These are phyloP conservation scores for Alloascoidea hylecoeti DNA, from an alignment of 805 yeast species.

Conservation along the genomic window DNA sequence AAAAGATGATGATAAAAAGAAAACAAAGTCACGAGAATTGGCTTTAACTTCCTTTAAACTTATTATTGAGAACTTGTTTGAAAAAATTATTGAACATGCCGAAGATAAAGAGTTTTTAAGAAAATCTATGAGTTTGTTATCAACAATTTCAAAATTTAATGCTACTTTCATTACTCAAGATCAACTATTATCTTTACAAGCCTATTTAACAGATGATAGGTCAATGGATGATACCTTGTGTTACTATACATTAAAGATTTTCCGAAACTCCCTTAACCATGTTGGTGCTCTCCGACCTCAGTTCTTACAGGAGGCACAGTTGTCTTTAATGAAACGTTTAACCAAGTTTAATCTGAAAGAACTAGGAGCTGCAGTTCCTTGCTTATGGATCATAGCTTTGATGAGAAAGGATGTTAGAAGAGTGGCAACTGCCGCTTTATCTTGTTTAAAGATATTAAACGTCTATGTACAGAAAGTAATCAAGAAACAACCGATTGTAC, in stretches of 20 bases:
- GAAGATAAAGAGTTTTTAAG: slow-evolving; percentile 16
- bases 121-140: slow-evolving; percentile 31
- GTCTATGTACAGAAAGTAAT: slow-evolving; percentile 25
- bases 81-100: slow-evolving; percentile 20
- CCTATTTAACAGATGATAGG: slow-evolving; percentile 39
- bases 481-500: slow-evolving; percentile 8
- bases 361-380: slow-evolving; percentile 61
- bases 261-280: slow-evolving; percentile 32
- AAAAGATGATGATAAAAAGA: slow-evolving; percentile 21
- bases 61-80: slow-evolving; percentile 23
- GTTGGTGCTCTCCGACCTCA: slow-evolving; percentile 30
- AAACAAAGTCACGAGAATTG: slow-evolving; percentile 18
- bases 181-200: slow-evolving; percentile 51
- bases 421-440: slow-evolving; percentile 47
- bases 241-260: slow-evolving; percentile 37
- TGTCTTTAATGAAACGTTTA: slow-evolving; percentile 34
- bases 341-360: slow-evolving; percentile 49
- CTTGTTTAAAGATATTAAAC: slow-evolving; percentile 37
- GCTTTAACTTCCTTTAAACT: slow-evolving; percentile 10
- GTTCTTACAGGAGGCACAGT: slow-evolving; percentile 34
- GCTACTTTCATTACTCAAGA: slow-evolving; percentile 45
- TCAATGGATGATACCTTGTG: slow-evolving; percentile 25
- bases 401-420: slow-evolving; percentile 30
- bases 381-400: slow-evolving; percentile 41
- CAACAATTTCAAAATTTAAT: slow-evolving; percentile 39